Conservation (phyloP, 208 protist genomes). For the Crithidia expoeki region DNA sequence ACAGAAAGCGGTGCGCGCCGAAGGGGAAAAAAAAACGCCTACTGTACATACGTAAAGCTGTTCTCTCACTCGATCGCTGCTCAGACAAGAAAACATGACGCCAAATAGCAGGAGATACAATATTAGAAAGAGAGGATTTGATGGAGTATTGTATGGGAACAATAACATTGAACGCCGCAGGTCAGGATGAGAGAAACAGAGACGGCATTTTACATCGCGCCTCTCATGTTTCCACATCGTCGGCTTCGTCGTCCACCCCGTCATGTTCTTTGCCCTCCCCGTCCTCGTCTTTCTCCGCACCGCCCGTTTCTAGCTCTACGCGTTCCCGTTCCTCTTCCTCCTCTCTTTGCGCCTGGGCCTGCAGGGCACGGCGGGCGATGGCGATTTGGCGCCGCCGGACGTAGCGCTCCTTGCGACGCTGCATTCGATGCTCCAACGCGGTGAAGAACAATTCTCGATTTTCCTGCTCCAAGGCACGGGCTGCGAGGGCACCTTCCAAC, state of each 20-base stretch:
- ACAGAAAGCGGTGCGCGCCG: no score
- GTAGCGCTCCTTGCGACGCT: constrained; percentile 49
- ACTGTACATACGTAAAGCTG: no score
- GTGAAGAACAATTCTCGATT: constrained; percentile 21
- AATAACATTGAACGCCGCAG: no score
- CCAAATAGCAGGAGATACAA: no score
- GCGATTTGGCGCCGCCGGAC: constrained; percentile 41
- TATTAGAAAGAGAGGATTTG: no score
- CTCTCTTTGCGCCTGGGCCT: constrained; percentile 33
- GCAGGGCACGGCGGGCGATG: constrained; percentile 39
- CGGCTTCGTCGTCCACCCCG: neutral
- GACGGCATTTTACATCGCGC: no score
- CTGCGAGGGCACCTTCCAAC: constrained; percentile 38
- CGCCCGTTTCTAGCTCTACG: constrained; percentile 15
- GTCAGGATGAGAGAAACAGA: no score
- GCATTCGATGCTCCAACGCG: constrained; percentile 43
- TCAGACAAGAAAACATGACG: no score
- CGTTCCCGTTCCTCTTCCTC: constrained; percentile 27
- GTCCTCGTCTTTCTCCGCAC: constrained; percentile 1
- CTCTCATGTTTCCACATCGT: no score
- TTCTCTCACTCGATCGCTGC: no score
- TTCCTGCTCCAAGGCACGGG: constrained; percentile 1
- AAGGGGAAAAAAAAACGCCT: no score
- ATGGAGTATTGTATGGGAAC: no score
- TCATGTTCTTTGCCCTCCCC: neutral